These are phyloP conservation scores for Nicotiana undulata DNA, from an alignment of 257 asterid species.

Conservation along the genomic window DNA sequence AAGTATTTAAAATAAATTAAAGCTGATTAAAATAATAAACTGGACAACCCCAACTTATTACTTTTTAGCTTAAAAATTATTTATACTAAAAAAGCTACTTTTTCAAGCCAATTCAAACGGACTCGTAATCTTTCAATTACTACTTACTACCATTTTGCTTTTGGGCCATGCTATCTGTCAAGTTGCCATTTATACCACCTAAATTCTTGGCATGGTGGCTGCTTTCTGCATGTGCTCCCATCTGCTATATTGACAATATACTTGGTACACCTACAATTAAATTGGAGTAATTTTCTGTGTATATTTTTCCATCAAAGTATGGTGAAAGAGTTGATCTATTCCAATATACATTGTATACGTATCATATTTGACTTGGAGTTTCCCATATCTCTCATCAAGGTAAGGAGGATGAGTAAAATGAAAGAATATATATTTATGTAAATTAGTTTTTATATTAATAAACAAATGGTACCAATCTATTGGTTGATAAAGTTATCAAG, in stretches of 20 bases:
- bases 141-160: neutral
- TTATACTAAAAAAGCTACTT: too few relatives aligned
- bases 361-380: neutral
- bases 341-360: neutral
- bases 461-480: too few relatives aligned
- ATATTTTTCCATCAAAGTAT: neutral
- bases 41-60: too few relatives aligned
- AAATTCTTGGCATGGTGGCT: conserved; percentile 8
- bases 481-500: too few relatives aligned
- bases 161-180: conserved; percentile 9
- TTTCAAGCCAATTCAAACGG: too few relatives aligned
- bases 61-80: too few relatives aligned
- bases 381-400: neutral
- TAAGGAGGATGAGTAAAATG: neutral
- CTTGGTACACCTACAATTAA: neutral
- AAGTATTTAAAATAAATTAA: too few relatives aligned
- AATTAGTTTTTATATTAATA: neutral
- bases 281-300: neutral
- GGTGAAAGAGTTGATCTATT: neutral
- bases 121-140: neutral
- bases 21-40: too few relatives aligned
- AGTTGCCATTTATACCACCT: neutral
- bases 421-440: neutral
- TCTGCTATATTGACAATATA: neutral
- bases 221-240: conserved; percentile 16